Conservation (phyloP, 192 early-diverging fungal species). For the Gigaspora rosea region DNA sequence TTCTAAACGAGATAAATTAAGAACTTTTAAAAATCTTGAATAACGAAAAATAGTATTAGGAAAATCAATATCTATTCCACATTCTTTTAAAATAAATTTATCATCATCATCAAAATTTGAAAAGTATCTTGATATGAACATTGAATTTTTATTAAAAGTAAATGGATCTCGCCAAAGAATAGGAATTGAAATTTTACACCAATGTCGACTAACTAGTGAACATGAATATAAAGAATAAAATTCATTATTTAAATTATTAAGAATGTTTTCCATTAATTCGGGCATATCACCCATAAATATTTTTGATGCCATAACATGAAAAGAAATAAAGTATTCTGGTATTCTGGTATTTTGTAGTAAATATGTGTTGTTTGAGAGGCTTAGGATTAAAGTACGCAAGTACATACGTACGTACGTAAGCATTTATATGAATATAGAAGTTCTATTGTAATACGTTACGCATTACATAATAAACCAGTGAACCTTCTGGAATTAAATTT, state of each 20-base stretch:
- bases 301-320: background rate
- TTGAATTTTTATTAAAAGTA: background rate
- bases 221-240: background rate
- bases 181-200: background rate
- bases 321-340: background rate
- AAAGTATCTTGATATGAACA: background rate
- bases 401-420: too few species aligned
- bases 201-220: background rate
- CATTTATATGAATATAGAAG: too few species aligned
- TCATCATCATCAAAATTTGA: background rate
- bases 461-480: too few species aligned
- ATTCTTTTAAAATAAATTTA: background rate
- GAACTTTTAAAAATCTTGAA: too few species aligned
- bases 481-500: too few species aligned
- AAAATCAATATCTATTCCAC: background rate
- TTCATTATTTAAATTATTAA: background rate
- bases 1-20: too few species aligned
- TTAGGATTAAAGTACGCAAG: too few species aligned
- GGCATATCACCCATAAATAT: background rate
- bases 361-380: too few species aligned
- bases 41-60: too few species aligned
- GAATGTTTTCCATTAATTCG: background rate
- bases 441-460: too few species aligned
- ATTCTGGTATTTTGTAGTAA: too few species aligned
- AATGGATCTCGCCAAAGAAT: conserved; percentile 1